Evolutionary conservation across 2,329 filamentous ascomycete species (phyloP).

Genomic region (Cercospora zeae-maydis): DNA sequence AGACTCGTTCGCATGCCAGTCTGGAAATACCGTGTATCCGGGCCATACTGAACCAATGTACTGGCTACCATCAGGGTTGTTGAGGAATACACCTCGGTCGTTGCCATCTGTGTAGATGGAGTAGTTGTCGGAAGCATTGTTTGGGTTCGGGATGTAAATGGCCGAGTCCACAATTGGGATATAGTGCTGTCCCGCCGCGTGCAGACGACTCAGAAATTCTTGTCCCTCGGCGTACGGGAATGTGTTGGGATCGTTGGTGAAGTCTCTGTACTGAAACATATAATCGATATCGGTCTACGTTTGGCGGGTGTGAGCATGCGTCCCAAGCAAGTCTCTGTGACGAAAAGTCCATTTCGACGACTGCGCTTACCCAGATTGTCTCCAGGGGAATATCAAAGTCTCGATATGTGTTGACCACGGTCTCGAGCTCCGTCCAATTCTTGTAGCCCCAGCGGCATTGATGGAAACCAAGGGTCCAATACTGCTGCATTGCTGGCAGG

Average conservation of each 20-base stretch:
- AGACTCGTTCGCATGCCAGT: conserved; percentile 58
- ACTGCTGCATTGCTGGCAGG: conserved; percentile 73
- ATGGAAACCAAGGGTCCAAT: conserved; percentile 77
- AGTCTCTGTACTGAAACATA: conserved; percentile 60
- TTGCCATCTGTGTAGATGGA: conserved; percentile 37
- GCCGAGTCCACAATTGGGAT: conserved; percentile 59
- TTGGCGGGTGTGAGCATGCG: background rate
- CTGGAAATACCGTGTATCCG: conserved; percentile 57
- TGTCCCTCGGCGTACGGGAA: conserved; percentile 51
- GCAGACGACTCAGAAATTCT: conserved; percentile 52
- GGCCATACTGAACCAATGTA: conserved; percentile 53
- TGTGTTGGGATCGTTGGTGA: conserved; percentile 53
- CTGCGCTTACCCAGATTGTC: conserved; percentile 40
- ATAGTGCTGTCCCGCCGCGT: conserved; percentile 55
- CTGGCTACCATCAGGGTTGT: conserved; percentile 36
- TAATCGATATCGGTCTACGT: conserved; percentile 45
- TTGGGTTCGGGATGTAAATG: conserved; percentile 70
- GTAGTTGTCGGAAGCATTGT: conserved; percentile 64
- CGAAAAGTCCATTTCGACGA: background rate
- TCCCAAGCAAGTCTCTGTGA: background rate
- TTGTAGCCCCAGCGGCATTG: conserved; percentile 81
- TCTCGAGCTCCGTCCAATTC: conserved; percentile 65
- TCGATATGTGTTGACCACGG: conserved; percentile 53
- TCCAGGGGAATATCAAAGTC: conserved; percentile 57
- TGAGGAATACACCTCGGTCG: conserved; percentile 36